Base-by-base conservation (phyloP, 495 filamentous ascomycete genomes). In the Aspergillus funiculosus region DNA sequence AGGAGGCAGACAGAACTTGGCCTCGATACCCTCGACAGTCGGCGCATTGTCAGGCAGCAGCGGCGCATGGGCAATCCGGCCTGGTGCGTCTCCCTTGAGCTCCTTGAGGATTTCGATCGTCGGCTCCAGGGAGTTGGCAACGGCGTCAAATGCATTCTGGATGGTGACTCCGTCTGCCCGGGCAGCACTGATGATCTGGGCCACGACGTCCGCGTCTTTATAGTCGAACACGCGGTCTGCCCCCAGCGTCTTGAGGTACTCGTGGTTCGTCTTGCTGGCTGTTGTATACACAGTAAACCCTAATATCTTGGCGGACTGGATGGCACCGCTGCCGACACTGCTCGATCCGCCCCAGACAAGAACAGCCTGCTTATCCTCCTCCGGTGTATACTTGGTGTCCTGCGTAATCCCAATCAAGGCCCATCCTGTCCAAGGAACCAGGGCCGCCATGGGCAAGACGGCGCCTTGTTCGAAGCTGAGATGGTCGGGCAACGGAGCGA, bases 341-440 rank as follows among this genome's bases (percentile, higher is more conserved):
- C 64, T 69, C 26, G 71, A 56, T 4, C 57, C 76, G 2, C 75
- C 76, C 75, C 74, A 78, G 37, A 77, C 47, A 20, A 76, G 46
- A 11, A 72, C 62, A 27, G 54, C 67, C 27, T 63, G 48, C 34
- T 57, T 62, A 5, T 62, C 56, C 37, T 39, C 31, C 37, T 39
- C 31, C 3, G 59, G 43, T 1, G 57, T 54, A 37, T 59, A 62
- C 22, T 46, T 46, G 30, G 57, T 56, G 17, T 61, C 47, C 7
- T 56, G 56, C 8, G 66, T 36, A 40, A 72, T 37, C 1, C 70
- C 70, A 10, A 68, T 51, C 0, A 54, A 57, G n/a, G 56, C 55
- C 52, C 52, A 70, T 6, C 26, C 44, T 1, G 35, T 22, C 18
- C 28, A 29, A 9, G 56, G 69, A 6, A 57, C 65, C 34, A 46